Conservation (phyloP, 768 basidiomycete species). For the Tulasnella sp. region DNA sequence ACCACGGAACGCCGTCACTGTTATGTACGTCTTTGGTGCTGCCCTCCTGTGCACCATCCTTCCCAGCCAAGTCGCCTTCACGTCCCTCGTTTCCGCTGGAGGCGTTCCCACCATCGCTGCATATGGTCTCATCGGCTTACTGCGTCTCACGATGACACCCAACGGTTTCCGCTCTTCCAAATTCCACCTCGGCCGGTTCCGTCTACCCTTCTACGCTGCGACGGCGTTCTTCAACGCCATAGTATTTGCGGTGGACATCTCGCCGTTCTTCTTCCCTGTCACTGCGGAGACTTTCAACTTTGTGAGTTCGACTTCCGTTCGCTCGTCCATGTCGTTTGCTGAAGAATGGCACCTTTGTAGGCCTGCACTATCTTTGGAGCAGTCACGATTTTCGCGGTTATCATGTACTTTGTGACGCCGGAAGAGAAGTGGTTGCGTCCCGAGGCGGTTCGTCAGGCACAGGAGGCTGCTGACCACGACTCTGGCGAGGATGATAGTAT, state of each 20-base stretch:
- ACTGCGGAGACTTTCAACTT: conserved; percentile 71
- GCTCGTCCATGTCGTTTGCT: not conserved
- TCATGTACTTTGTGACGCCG: conserved; percentile 69
- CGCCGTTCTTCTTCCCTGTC: conserved; percentile 82
- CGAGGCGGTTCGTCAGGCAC: conserved; percentile 26
- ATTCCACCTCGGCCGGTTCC: conserved; percentile 56
- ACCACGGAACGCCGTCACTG: conserved; percentile 73
- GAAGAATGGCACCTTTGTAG: conserved; percentile 28
- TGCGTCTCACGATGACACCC: conserved; percentile 69
- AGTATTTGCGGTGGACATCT: conserved; percentile 65
- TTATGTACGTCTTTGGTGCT: conserved; percentile 72
- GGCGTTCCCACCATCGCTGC: conserved; percentile 79
- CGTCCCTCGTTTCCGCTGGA: conserved; percentile 76
- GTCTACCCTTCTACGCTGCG: conserved; percentile 54
- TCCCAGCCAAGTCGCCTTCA: conserved; percentile 85
- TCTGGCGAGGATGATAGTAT: not conserved
- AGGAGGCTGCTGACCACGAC: not conserved
- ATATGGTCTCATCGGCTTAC: conserved; percentile 66
- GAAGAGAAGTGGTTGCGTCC: conserved; percentile 67
- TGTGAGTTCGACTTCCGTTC: conserved; percentile 34
- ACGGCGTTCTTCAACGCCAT: conserved; percentile 61
- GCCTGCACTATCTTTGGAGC: conserved; percentile 66
- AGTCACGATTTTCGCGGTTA: conserved; percentile 63
- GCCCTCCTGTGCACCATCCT: conserved; percentile 73
- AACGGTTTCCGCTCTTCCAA: conserved; percentile 58